phyloP scores from a whole-genome alignment of 1,139 yeast species.

The Ogataea hybrid region DNA sequence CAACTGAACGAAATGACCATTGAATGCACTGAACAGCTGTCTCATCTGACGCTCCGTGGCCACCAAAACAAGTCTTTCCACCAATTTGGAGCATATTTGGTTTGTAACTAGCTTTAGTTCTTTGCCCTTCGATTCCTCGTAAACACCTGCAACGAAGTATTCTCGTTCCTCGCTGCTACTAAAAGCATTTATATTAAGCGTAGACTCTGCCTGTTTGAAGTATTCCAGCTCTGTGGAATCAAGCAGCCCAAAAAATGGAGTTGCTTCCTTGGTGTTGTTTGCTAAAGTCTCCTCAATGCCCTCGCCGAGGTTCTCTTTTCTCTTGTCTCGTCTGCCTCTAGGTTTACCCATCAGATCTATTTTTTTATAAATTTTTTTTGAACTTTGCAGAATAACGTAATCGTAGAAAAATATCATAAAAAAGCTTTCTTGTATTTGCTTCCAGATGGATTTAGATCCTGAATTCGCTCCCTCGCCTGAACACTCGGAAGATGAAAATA shows the following conservation, averaged over 20 bases:
- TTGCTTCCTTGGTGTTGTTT: conserved; percentile 15
- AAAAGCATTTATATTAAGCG: conserved; percentile 78
- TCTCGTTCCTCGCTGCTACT: conserved; percentile 68
- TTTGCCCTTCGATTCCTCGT: conserved; percentile 85
- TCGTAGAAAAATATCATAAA: conserved; percentile 1
- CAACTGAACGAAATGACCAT: conserved; percentile 70
- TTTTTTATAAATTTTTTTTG: conserved; percentile 3
- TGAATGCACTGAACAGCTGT: conserved; percentile 61
- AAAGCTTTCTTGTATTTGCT: not conserved
- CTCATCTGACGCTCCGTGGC: conserved; percentile 67
- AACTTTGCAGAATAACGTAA: not conserved
- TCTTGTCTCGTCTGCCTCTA: conserved; percentile 69
- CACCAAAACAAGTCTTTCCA: conserved; percentile 78
- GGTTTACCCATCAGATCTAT: conserved; percentile 37
- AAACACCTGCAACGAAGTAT: conserved; percentile 71
- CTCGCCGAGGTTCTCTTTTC: conserved; percentile 19
- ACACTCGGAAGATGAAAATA: conserved; percentile 10
- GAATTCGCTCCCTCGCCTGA: conserved; percentile 8
- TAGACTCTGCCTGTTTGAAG: conserved; percentile 88
- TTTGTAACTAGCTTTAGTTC: conserved; percentile 91
- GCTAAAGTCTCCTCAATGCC: conserved; percentile 5
- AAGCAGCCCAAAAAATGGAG: conserved; percentile 79
- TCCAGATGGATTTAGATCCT: conserved; percentile 9
- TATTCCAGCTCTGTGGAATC: conserved; percentile 84
- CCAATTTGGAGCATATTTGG: conserved; percentile 88